Base-by-base conservation (phyloP, 441 rosid species). In the Macaranga tanarius region DNA sequence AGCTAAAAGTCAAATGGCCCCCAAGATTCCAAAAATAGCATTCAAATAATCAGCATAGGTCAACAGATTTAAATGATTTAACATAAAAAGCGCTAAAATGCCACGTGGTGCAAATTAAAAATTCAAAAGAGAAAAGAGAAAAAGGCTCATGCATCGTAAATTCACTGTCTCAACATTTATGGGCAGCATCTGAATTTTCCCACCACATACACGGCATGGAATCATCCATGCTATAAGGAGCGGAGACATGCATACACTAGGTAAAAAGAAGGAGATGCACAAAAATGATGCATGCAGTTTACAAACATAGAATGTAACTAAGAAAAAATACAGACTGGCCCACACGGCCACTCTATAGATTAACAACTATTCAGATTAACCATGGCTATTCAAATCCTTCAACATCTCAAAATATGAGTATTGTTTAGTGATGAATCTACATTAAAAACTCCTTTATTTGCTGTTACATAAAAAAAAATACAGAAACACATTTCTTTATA, bases 401-500 rank as follows among this genome's bases (percentile, higher is more conserved):
- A 60, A 51, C 34, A 25, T 47, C 62, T 40, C 40, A 28, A 60
- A 65, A 34, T 12, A 58, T 60, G 44, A 73, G 26, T 47, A 48
- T 60, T 58, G 48, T 62, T 63, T 20, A 45, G 19, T 60, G 68
- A 69, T 72, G 38, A 64, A 55, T 44, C 67, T 71, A 75, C 12
- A 52, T 66, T 50, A 73, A 28, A 52, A 67, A 61, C 45, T 68
- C 48, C 50, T 51, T 65, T 65, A 48, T 51, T 62, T 62, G 28
- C 69, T 1, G 22, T 64, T 16, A 45, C 38, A 13, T 66, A 52
- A 66, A 26, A 57, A 57, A 65, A 74, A 67, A 28, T 48, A 28
- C 25, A 20, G 42, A 69, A 73, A 65, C 47, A 56, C 65, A 78
- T 69, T 28, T 23, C 65, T 15, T 16, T 5, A 19, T 6, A 47